A percentile compares a stretch with the other conserved stretches of the same genome.
These are phyloP conservation scores for Boletus subcaerulescens DNA, from an alignment of 768 basidiomycete species.

Conservation along the genomic window DNA sequence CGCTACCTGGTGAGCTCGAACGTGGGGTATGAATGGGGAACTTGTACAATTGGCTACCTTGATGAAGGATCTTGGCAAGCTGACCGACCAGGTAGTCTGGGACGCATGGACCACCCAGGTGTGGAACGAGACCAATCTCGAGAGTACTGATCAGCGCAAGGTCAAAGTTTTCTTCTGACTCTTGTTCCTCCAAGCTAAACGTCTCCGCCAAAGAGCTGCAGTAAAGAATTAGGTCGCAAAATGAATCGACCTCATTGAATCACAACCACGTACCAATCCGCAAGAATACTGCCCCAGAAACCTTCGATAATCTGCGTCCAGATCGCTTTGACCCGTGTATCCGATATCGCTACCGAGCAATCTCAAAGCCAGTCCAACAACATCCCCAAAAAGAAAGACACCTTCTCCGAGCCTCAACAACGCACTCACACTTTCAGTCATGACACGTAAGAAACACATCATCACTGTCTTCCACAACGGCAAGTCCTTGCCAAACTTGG, in stretches of 20 bases:
- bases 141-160: conserved; percentile 73
- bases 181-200: conserved; percentile 63
- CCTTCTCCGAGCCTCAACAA: conserved; percentile 51
- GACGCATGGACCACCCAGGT: conserved; percentile 64
- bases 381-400: conserved; percentile 26
- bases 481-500: conserved; percentile 80
- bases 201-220: conserved; percentile 53
- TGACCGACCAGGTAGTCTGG: conserved; percentile 69
- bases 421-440: conserved; percentile 60
- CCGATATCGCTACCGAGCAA: conserved; percentile 45
- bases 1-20: conserved; percentile 12
- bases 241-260: background rate
- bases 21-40: conserved; percentile 1
- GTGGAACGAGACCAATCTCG: conserved; percentile 77
- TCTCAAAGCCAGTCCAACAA: background rate
- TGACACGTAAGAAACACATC: conserved; percentile 66
- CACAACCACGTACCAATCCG: conserved; percentile 64
- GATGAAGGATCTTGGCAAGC: conserved; percentile 67
- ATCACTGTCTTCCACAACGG: conserved; percentile 96
- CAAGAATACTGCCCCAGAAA: conserved; percentile 76
- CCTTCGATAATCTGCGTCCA: conserved; percentile 85
- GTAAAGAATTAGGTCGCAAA: background rate
- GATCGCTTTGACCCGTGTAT: conserved; percentile 71
- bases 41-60: conserved; percentile 66
- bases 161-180: conserved; percentile 83